Evolutionary conservation across 257 asterid genomes (phyloP).

Genomic region (Prunella vulgaris): DNA sequence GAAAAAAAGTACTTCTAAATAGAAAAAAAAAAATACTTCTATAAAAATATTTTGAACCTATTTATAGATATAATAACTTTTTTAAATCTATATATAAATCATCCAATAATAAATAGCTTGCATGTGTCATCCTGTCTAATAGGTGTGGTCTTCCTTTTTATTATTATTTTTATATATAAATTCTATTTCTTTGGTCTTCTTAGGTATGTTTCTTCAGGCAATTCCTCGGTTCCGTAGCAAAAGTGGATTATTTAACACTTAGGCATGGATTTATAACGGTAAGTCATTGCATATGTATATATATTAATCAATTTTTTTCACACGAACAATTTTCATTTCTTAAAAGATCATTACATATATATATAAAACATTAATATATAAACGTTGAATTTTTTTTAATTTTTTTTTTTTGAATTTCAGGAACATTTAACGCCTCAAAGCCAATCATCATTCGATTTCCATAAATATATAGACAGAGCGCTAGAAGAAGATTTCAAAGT

Average conservation of each 20-base stretch:
- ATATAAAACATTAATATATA: neutral
- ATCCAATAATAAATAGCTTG: too few relatives aligned
- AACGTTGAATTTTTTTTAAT: neutral
- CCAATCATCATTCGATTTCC: constrained; percentile 66
- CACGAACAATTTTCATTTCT: neutral
- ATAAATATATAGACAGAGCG: constrained; percentile 71
- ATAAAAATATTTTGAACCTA: too few relatives aligned
- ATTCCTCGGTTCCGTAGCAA: constrained; percentile 65
- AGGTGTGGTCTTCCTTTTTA: too few relatives aligned
- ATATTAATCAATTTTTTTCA: neutral
- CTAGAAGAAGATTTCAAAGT: constrained; percentile 83
- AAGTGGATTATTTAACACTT: constrained; percentile 79
- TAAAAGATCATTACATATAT: too few relatives aligned
- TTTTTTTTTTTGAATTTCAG: too few relatives aligned
- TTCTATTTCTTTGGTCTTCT: neutral
- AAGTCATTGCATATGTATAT: constrained; percentile 10
- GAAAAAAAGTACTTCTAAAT: too few relatives aligned
- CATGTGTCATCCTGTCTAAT: too few relatives aligned
- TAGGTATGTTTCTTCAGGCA: constrained; percentile 94
- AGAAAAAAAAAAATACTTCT: too few relatives aligned
- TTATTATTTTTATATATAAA: neutral
- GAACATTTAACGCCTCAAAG: constrained; percentile 84
- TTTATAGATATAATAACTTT: too few relatives aligned
- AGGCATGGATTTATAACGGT: constrained; percentile 87
- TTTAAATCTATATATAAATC: too few relatives aligned